These are phyloP conservation scores for Penicillium sp. DNA, from an alignment of 2,329 filamentous ascomycete species.

Conservation along the genomic window DNA sequence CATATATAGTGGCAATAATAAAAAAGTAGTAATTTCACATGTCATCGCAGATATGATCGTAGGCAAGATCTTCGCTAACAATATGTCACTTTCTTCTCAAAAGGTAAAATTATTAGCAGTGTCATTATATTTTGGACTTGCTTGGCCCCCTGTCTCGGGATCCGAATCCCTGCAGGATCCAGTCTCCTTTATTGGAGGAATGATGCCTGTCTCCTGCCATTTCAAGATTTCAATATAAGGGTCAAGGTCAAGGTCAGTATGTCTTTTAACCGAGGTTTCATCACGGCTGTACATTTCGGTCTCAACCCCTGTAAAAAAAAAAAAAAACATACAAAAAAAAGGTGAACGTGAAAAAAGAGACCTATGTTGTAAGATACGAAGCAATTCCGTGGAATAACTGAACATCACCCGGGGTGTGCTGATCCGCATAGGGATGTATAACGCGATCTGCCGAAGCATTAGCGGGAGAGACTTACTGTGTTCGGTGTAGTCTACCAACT, in stretches of 20 bases:
- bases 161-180: constrained; percentile 14
- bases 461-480: constrained; percentile 25
- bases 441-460: constrained; percentile 24
- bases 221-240: constrained; percentile 3
- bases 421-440: constrained; percentile 4
- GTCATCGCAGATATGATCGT: background rate
- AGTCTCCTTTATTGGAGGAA: constrained; percentile 2
- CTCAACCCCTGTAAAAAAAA: background rate
- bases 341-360: background rate
- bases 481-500: constrained; percentile 19
- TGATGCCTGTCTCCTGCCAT: background rate
- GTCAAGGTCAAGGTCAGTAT: background rate
- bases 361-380: background rate
- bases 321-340: too few species aligned
- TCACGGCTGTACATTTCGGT: background rate
- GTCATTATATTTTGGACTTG: background rate
- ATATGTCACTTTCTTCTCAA: background rate
- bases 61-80: background rate
- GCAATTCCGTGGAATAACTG: background rate
- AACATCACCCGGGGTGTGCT: constrained; percentile 14
- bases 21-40: background rate
- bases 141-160: constrained; percentile 10
- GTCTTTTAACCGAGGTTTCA: background rate
- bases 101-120: background rate
- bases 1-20: background rate